Evolutionary conservation across 2,329 filamentous ascomycete genomes (phyloP).

Genomic region (Aspergillus sp.): DNA sequence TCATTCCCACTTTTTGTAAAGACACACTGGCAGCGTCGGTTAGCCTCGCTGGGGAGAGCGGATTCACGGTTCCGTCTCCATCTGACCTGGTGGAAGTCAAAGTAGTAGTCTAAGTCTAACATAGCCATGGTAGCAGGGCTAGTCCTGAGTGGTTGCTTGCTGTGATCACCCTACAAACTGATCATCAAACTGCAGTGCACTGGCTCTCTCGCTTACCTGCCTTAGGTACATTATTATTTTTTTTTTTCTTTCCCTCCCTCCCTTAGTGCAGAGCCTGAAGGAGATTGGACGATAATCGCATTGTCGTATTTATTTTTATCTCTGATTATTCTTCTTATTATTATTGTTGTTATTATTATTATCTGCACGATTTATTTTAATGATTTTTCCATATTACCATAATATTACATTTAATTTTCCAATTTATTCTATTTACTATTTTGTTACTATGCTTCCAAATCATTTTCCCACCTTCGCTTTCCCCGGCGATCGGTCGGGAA

Average conservation of each 20-base stretch:
- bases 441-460: neutral
- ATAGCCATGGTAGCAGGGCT: conserved; percentile 15
- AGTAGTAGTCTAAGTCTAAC: conserved; percentile 4
- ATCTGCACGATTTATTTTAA: conserved; percentile 1
- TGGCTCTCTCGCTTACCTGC: conserved; percentile 7
- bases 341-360: neutral
- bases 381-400: neutral
- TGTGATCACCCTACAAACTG: conserved; percentile 24
- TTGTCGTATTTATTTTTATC: conserved; percentile 2
- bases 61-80: neutral
- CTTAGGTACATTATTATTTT: neutral
- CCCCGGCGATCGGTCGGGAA: conserved; percentile 7
- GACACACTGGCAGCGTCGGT: neutral
- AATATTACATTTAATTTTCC: neutral
- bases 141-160: neutral
- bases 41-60: neutral
- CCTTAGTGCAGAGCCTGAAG: neutral
- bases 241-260: neutral
- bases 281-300: conserved; percentile 1
- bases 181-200: conserved; percentile 8
- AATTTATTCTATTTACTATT: neutral
- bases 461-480: neutral
- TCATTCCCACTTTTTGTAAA: no score
- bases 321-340: conserved; percentile 9
- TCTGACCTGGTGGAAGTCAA: neutral